phyloP scores from a whole-genome alignment of 2,329 filamentous ascomycete species.

The Aspergillus latus region DNA sequence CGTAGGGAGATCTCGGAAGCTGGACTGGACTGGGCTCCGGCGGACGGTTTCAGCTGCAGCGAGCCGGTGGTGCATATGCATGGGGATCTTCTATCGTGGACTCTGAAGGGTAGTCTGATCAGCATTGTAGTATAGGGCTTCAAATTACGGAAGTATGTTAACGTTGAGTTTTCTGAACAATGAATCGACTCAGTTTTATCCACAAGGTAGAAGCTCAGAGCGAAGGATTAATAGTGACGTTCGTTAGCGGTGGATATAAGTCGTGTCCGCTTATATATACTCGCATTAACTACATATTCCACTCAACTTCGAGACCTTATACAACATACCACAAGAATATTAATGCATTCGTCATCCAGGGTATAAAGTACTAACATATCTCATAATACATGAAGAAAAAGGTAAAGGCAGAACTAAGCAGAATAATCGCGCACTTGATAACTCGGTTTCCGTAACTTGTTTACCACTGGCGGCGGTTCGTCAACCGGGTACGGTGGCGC shows the following conservation, averaged over 20 bases:
- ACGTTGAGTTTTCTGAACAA: too few relatives aligned
- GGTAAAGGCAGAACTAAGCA: constrained; percentile 18
- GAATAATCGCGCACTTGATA: constrained; percentile 54
- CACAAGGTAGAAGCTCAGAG: too few relatives aligned
- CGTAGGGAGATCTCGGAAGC: background rate
- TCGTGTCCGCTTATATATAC: background rate
- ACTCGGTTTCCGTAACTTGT: constrained; percentile 82
- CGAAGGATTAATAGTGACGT: too few relatives aligned
- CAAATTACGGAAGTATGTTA: too few relatives aligned
- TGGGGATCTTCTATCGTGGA: constrained; percentile 9
- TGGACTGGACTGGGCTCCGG: background rate
- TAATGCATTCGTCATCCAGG: background rate
- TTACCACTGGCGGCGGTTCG: constrained; percentile 71
- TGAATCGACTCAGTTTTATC: too few relatives aligned
- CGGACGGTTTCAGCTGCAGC: constrained; percentile 22
- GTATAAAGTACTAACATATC: constrained; percentile 1
- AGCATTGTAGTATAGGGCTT: too few relatives aligned
- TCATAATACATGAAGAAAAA: constrained; percentile 15
- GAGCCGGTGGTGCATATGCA: constrained; percentile 27
- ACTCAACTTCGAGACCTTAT: too few relatives aligned
- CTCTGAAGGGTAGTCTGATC: too few relatives aligned
- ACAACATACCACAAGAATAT: background rate
- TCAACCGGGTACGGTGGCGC: constrained; percentile 83
- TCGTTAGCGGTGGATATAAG: too few relatives aligned
- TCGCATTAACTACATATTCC: too few relatives aligned